A percentile compares a stretch with the other conserved stretches of the same genome.
phyloP scores from a whole-genome alignment of 2,329 filamentous ascomycete species.

The Fusarium guadeloupense region DNA sequence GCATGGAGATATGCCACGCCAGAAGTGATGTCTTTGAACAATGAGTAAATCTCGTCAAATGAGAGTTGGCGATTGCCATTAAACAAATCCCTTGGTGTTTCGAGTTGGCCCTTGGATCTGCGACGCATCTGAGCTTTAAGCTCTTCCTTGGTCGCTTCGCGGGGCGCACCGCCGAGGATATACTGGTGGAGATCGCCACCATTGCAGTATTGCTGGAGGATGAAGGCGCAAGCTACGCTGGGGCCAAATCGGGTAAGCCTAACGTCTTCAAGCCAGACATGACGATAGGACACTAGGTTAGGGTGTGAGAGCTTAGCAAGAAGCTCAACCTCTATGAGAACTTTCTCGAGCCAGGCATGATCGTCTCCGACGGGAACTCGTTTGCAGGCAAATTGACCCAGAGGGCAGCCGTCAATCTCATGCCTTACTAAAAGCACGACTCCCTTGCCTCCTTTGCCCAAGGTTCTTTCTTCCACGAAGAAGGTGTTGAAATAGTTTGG shows the following conservation, averaged over 20 bases:
- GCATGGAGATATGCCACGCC: constrained; percentile 89
- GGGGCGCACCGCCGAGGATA: constrained; percentile 74
- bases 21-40: constrained; percentile 94
- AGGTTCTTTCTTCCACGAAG: constrained; percentile 86
- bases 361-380: constrained; percentile 95
- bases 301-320: constrained; percentile 91
- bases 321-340: constrained; percentile 91
- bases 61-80: constrained; percentile 58
- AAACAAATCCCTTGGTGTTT: constrained; percentile 64
- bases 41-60: constrained; percentile 94
- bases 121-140: constrained; percentile 88
- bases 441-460: constrained; percentile 92
- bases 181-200: constrained; percentile 89
- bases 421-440: constrained; percentile 95
- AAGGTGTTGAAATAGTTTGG: constrained; percentile 93
- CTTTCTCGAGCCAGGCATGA: constrained; percentile 93
- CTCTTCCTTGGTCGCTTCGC: constrained; percentile 78
- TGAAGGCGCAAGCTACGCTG: constrained; percentile 93
- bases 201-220: constrained; percentile 98
- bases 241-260: constrained; percentile 87
- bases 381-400: constrained; percentile 96
- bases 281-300: constrained; percentile 94
- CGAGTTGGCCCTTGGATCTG: constrained; percentile 79
- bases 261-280: constrained; percentile 95
- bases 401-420: constrained; percentile 84